These are phyloP conservation scores for Daldinia eschscholtzii DNA, from an alignment of 2,329 filamentous ascomycete genomes.

Conservation along the genomic window DNA sequence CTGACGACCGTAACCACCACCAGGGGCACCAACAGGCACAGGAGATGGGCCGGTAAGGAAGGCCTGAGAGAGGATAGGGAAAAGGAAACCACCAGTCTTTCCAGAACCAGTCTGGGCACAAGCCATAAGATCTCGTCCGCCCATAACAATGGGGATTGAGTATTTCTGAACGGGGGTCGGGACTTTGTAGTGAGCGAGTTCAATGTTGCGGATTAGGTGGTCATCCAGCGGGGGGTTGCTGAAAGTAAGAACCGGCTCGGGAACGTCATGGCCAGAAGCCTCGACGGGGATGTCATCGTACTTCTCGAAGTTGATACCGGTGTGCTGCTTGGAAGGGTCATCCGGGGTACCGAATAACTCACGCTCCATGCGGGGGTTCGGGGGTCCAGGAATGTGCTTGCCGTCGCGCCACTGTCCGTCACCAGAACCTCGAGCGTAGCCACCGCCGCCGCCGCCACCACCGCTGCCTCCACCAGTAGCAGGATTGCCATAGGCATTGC, in stretches of 20 bases:
- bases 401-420: conserved; percentile 97
- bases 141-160: conserved; percentile 99
- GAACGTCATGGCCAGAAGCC: conserved; percentile 92
- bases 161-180: conserved; percentile 99
- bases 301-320: conserved; percentile 99
- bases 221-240: conserved; percentile 95
- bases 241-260: conserved; percentile 91
- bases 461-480: conserved; percentile 58
- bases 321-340: conserved; percentile 94
- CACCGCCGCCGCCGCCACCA: conserved; percentile 62
- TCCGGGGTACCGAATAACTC: conserved; percentile 94
- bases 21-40: conserved; percentile 71
- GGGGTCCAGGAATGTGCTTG: conserved; percentile 91
- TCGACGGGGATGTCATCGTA: conserved; percentile 99
- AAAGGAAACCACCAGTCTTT: conserved; percentile 99
- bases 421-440: conserved; percentile 82
- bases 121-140: conserved; percentile 97
- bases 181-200: conserved; percentile 92
- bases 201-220: conserved; percentile 92
- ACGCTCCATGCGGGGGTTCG: conserved; percentile 90
- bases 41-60: conserved; percentile 88
- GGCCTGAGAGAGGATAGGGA: conserved; percentile 98
- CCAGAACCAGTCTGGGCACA: conserved; percentile 99
- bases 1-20: conserved; percentile 86
- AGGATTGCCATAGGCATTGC: conserved; percentile 71